phyloP scores from a whole-genome alignment of 331 rosid genomes.

The Malus hybrid region DNA sequence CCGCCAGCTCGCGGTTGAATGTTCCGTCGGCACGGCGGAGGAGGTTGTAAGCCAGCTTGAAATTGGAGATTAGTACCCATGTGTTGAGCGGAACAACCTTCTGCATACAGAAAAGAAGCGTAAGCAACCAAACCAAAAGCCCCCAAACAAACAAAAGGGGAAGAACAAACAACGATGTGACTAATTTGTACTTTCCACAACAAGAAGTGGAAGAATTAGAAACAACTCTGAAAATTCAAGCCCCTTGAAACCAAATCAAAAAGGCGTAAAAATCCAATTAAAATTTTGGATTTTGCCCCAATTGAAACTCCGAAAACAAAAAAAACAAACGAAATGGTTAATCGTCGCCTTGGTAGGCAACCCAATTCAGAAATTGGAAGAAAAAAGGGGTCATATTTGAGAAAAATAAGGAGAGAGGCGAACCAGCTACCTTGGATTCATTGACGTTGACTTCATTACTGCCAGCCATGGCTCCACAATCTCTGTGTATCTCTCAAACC shows the following conservation, averaged over 20 bases:
- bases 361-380: background rate
- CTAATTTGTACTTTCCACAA: constrained; percentile 30
- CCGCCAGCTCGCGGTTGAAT: constrained; percentile 74
- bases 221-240: constrained; percentile 23
- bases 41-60: constrained; percentile 92
- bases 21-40: constrained; percentile 94
- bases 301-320: constrained; percentile 2
- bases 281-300: background rate
- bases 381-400: background rate
- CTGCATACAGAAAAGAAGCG: constrained; percentile 29
- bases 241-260: constrained; percentile 12
- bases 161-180: background rate
- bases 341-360: background rate
- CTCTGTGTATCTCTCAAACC: background rate
- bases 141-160: constrained; percentile 1
- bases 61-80: constrained; percentile 96
- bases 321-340: background rate
- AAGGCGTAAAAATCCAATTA: background rate
- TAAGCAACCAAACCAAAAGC: background rate
- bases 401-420: background rate
- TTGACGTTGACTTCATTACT: constrained; percentile 71
- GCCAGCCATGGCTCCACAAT: constrained; percentile 42
- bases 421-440: constrained; percentile 63
- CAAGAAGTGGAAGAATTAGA: constrained; percentile 31
- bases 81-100: constrained; percentile 92